Base-by-base conservation (phyloP, 2,329 filamentous ascomycete genomes). In the Ceratocystis lukuohia region DNA sequence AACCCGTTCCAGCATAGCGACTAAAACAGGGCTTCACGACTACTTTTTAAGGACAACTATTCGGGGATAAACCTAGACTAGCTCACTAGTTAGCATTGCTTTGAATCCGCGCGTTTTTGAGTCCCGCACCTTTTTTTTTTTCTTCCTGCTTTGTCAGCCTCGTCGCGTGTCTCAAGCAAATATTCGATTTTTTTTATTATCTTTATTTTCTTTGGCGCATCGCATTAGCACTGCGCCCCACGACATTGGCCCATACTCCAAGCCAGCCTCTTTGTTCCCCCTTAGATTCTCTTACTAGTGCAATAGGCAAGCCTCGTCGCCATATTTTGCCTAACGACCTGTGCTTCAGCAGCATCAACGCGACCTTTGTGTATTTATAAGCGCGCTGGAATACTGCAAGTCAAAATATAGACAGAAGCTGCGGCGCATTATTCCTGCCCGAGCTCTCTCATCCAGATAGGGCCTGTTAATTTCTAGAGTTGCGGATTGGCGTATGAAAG, bases 71-170 rank as follows among this genome's bases (percentile, higher is more conserved):
- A 53, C 5, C 48, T 15, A 22, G 10, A 3, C 22, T 15, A 25
- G 20, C 48, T 22, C 4, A 28, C 25, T 41, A 5, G 25, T 25
- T 28, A 5, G 17, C 10, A n/a, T 25, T 7, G 48, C 48, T 15
- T 28, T 28, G 48, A 28, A 53, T 28, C 10, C n/a, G 28, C 61
- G 33, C 44, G 17, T 45, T 46, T 17, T 44, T 41, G 41, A 3
- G 44, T 46, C 25, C 10, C 17, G 44, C 61, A 44, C 22, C 22
- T 22, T 25, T 25, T 62, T 25, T 62, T 22, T 44, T 22, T 62
- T 10, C 17, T 20, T 20, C 56, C n/a, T 45, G 33, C 59, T 44
- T 44, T 56, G 22, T 66, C 65, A 66, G 65, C 65, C 65, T 66
- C 37, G 65, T 66, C 65, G 57, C 64, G 64, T 56, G 37, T 53